These are phyloP conservation scores for Bacterosira constricta DNA, from an alignment of 108 stramenopile genomes.

Conservation along the genomic window DNA sequence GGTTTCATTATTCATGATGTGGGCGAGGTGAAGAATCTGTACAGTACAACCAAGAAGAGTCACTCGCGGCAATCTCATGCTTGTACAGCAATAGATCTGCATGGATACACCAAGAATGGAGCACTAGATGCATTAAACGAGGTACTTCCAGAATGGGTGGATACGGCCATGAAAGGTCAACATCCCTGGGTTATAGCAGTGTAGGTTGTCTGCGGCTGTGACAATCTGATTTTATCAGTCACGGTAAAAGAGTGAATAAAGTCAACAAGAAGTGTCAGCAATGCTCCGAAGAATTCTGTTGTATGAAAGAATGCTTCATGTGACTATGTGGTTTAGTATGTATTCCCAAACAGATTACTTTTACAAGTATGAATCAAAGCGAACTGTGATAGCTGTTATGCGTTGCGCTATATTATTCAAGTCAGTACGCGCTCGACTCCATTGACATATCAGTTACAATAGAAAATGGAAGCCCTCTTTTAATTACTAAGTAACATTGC, in stretches of 20 bases:
- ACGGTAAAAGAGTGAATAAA: constrained; percentile 15
- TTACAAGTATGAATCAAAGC: too few species aligned
- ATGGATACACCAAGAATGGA: too few species aligned
- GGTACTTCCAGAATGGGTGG: not conserved
- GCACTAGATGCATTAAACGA: constrained; percentile 10
- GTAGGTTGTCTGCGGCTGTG: constrained; percentile 22
- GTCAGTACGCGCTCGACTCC: too few species aligned
- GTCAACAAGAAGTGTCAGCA: constrained; percentile 13
- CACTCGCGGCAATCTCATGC: not conserved
- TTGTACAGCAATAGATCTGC: constrained; percentile 1
- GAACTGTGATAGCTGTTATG: too few species aligned
- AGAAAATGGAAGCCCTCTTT: too few species aligned
- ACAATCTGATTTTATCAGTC: constrained; percentile 24
- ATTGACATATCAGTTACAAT: too few species aligned
- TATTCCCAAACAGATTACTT: too few species aligned
- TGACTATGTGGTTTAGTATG: too few species aligned
- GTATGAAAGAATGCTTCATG: too few species aligned
- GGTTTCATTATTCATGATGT: constrained; percentile 14
- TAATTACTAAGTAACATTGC: too few species aligned
- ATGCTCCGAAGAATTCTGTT: too few species aligned
- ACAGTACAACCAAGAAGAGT: constrained; percentile 13
- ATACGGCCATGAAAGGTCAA: constrained; percentile 17
- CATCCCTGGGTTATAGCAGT: constrained; percentile 21
- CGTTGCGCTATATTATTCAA: too few species aligned
- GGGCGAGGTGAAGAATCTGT: constrained; percentile 13